Conservation (phyloP, 371 early-diverging fungal species). For the Saksenaea oblongispora region DNA sequence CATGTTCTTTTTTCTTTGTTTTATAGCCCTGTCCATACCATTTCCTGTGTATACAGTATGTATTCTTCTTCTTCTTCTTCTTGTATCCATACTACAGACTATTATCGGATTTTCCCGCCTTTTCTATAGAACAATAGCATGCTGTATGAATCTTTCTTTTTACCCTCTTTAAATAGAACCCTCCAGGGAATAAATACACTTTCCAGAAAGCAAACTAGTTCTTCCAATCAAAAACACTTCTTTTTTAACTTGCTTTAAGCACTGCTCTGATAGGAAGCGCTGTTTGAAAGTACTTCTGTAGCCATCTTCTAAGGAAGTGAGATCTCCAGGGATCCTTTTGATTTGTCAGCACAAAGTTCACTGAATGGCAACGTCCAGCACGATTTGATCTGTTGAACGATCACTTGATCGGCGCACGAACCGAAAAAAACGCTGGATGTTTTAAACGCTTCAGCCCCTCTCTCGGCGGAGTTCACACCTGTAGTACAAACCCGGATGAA, state of each 20-base stretch:
- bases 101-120: background rate
- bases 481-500: background rate
- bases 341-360: too few relatives aligned
- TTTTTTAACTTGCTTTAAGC: background rate
- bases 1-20: slow-evolving; percentile 6
- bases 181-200: too few relatives aligned
- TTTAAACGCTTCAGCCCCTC: too few relatives aligned
- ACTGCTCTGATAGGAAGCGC: too few relatives aligned
- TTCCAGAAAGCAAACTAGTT: too few relatives aligned
- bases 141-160: background rate
- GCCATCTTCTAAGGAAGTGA: too few relatives aligned
- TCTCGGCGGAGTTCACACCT: background rate
- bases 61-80: background rate
- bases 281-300: too few relatives aligned
- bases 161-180: background rate
- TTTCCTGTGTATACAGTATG: slow-evolving; percentile 2
- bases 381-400: background rate
- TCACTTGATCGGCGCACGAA: background rate
- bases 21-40: background rate
- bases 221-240: too few relatives aligned
- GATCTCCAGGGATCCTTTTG: too few relatives aligned
- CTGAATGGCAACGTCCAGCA: too few relatives aligned
- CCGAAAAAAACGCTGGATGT: too few relatives aligned
- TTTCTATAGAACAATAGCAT: background rate
- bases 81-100: background rate